Percentiles rank a stretch among this genome's conserved stretches.
Evolutionary conservation across 2,329 filamentous ascomycete genomes (phyloP).

Genomic region (Fusarium robinianum): DNA sequence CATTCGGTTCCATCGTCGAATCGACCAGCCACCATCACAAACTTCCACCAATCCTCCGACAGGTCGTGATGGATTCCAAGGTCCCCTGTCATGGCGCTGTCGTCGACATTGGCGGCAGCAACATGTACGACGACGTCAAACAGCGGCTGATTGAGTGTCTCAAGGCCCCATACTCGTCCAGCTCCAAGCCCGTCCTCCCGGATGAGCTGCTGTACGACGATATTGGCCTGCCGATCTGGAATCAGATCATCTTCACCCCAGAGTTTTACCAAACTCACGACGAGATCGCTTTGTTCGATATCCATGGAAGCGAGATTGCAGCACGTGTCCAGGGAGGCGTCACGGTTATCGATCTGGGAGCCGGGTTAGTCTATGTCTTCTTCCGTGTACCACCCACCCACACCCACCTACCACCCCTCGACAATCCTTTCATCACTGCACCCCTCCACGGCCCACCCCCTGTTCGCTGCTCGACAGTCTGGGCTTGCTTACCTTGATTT

Average conservation of each 20-base stretch:
- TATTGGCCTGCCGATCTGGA: conserved; percentile 46
- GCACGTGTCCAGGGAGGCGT: conserved; percentile 36
- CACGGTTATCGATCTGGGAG: conserved; percentile 48
- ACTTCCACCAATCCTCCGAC: background rate
- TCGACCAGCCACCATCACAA: too few relatives aligned
- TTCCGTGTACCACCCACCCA: too few relatives aligned
- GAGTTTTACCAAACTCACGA: conserved; percentile 50
- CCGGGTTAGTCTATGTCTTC: conserved; percentile 43
- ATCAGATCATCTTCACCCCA: conserved; percentile 46
- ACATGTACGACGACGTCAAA: conserved; percentile 38
- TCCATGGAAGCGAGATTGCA: conserved; percentile 44
- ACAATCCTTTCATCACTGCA: background rate
- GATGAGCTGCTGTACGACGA: conserved; percentile 49
- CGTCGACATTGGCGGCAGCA: conserved; percentile 46
- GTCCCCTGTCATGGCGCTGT: conserved; percentile 40
- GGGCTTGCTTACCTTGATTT: conserved; percentile 21
- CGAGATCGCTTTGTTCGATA: conserved; percentile 44
- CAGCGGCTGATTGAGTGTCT: conserved; percentile 37
- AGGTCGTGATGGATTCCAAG: conserved; percentile 20
- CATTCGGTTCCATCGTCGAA: background rate
- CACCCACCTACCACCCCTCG: background rate
- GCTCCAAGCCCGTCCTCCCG: conserved; percentile 40
- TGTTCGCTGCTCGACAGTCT: conserved; percentile 19
- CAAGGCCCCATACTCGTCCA: conserved; percentile 27
- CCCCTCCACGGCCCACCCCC: conserved; percentile 3